Evolutionary conservation across 106 monocot species (phyloP).

Genomic region (Narthecium ossifragum): DNA sequence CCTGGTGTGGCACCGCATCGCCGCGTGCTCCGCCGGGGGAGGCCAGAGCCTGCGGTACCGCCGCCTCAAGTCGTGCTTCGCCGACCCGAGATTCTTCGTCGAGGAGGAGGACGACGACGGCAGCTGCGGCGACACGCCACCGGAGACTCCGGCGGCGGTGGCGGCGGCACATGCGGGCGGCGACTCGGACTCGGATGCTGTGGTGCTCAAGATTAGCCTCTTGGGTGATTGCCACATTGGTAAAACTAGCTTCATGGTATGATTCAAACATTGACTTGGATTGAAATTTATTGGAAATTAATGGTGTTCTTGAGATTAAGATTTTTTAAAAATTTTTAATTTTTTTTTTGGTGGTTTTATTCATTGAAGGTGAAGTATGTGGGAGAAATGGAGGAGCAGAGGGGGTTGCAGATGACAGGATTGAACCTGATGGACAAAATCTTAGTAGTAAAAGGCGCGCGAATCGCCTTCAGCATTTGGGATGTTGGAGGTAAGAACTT

Average conservation of each 20-base stretch:
- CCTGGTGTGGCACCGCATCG: constrained; percentile 26
- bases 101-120: not conserved
- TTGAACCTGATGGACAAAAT: constrained; percentile 74
- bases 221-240: constrained; percentile 76
- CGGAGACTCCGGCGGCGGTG: not conserved
- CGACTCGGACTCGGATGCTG: constrained; percentile 29
- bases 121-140: too few species aligned
- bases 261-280: not conserved
- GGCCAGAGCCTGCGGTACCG: constrained; percentile 5
- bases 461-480: constrained; percentile 76
- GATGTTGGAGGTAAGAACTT: constrained; percentile 65
- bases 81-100: not conserved
- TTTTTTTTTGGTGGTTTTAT: not conserved
- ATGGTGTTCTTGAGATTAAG: not conserved
- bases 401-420: constrained; percentile 58
- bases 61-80: constrained; percentile 4
- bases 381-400: constrained; percentile 49
- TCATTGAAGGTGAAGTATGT: constrained; percentile 55
- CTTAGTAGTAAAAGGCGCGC: constrained; percentile 43
- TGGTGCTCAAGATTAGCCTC: constrained; percentile 74
- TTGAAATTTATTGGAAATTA: not conserved
- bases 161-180: not conserved
- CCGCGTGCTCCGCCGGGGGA: constrained; percentile 23
- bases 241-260: constrained; percentile 93
- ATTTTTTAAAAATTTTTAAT: not conserved